phyloP scores from a whole-genome alignment of 495 filamentous ascomycete genomes.

The Rhypophila decipiens region DNA sequence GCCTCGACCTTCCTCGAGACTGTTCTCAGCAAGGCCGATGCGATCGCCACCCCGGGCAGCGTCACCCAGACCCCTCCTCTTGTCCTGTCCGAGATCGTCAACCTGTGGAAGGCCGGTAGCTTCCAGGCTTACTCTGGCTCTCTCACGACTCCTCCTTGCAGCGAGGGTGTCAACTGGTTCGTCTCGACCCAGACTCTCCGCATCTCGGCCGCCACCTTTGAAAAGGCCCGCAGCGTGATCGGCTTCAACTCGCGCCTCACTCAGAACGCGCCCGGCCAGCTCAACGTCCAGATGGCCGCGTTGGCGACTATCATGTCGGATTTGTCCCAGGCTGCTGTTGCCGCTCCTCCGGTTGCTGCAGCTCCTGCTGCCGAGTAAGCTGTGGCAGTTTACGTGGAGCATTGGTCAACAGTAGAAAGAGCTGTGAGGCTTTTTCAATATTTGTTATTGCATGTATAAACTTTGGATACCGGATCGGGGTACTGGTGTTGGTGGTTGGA shows the following conservation, averaged over 20 bases:
- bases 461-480: too few species aligned
- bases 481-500: too few species aligned
- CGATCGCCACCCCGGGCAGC: conserved; percentile 50
- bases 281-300: conserved; percentile 37
- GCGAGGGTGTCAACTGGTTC: conserved; percentile 54
- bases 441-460: not conserved
- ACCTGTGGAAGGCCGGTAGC: conserved; percentile 39
- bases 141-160: conserved; percentile 64
- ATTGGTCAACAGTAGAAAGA: not conserved
- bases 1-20: conserved; percentile 47
- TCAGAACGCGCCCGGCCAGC: conserved; percentile 49
- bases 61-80: conserved; percentile 48
- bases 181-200: conserved; percentile 46
- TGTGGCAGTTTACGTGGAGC: too few species aligned
- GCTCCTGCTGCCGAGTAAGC: too few species aligned
- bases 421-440: not conserved
- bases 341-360: not conserved
- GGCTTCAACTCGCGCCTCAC: conserved; percentile 60
- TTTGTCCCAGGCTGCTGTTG: too few species aligned
- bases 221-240: conserved; percentile 49
- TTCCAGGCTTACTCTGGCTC: conserved; percentile 55
- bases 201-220: conserved; percentile 48
- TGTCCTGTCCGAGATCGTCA: conserved; percentile 48
- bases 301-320: too few species aligned
- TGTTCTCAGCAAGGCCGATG: conserved; percentile 43